These are phyloP conservation scores for Rusavskia elegans DNA, from an alignment of 495 filamentous ascomycete genomes.

Conservation along the genomic window DNA sequence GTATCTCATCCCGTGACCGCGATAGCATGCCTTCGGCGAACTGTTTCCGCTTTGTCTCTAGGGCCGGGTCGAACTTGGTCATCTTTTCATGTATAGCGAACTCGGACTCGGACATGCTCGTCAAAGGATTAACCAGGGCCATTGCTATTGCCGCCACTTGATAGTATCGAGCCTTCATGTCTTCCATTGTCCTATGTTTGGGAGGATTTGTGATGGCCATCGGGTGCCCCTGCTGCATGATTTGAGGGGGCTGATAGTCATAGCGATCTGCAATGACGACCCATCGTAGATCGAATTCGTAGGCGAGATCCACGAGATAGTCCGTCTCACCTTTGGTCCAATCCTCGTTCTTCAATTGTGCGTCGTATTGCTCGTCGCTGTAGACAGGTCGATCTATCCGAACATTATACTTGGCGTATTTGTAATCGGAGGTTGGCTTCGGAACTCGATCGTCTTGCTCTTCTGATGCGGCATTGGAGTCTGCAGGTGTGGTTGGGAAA, in stretches of 20 bases:
- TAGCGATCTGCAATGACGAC: slow-evolving; percentile 87
- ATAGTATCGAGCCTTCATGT: slow-evolving; percentile 86
- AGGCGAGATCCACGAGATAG: slow-evolving; percentile 59
- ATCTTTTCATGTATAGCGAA: slow-evolving; percentile 69
- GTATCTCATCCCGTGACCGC: slow-evolving; percentile 70
- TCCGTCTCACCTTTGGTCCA: slow-evolving; percentile 92
- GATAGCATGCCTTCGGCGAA: slow-evolving; percentile 64
- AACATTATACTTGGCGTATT: slow-evolving; percentile 71
- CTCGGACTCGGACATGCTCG: slow-evolving; percentile 72
- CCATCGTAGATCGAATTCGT: slow-evolving; percentile 75
- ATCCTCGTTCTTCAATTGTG: slow-evolving; percentile 50
- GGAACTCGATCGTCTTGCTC: slow-evolving; percentile 21
- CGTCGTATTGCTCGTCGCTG: slow-evolving; percentile 70
- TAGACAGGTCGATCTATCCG: slow-evolving; percentile 59
- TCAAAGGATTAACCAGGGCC: slow-evolving; percentile 61
- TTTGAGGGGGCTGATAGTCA: slow-evolving; percentile 44
- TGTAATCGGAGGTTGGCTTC: slow-evolving; percentile 31
- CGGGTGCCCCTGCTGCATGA: slow-evolving; percentile 12
- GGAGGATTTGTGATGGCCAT: slow-evolving; percentile 31
- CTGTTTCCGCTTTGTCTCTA: slow-evolving; percentile 65
- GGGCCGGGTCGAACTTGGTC: slow-evolving; percentile 63
- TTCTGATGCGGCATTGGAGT: slow-evolving; percentile 23
- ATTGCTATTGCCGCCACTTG: slow-evolving; percentile 70
- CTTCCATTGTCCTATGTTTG: slow-evolving; percentile 57
- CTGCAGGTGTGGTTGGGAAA: slow-evolving; percentile 17